Evolutionary conservation across 257 asterid species (phyloP), one percentile per base, ranked within the genome.

Genomic region (Solanum megistacrolobum): DNA sequence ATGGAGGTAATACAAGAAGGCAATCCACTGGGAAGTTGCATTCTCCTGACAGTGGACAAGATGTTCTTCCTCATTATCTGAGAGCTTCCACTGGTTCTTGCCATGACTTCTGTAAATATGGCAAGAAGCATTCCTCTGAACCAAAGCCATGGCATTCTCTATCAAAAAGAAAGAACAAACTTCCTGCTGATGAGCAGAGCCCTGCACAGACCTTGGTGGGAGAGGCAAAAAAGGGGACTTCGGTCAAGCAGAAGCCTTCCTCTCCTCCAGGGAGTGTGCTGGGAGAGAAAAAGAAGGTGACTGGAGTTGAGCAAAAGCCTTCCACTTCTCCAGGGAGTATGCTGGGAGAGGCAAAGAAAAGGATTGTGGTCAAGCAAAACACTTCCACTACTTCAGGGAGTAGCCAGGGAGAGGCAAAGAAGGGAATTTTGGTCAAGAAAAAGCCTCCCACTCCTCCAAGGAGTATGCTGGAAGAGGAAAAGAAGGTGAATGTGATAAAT

Each of bases 11-110:
- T 86, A 84, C 91, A 12, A 87, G 88, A 65, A 92, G 92, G 84
- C 89, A 88, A 83, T 92, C 95, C 55, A 88, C 92, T 6, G 94
- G 91, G 23, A 91, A 91, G 85, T 87, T 92, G 81, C 83, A 55
- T 79, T 88, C 92, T 38, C 86, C 73, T 31, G 75, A 87, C 9
- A 88, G 69, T 52, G 89, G 88, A 25, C 92, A 90, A 89, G 89
- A 86, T 4, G 87, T 39, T 86, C 87, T 88, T 86, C 96, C 99
- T 3, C 92, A 58, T 88, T 93, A 97, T 92, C 98, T 95, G 85
- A 91, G 98, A 92, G 95, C 98, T 73, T 95, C 98, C 58, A 94
- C 98, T 23, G 98, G 96, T 83, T 96, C 99, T 83, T 96, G 98
- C 90, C 99, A 96, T 84, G 99, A 96, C 89, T 89, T 91, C 60